Evolutionary conservation across 805 yeast genomes (phyloP), one percentile per base, ranked within the genome.

Genomic region (Kluyveromyces starmeri): DNA sequence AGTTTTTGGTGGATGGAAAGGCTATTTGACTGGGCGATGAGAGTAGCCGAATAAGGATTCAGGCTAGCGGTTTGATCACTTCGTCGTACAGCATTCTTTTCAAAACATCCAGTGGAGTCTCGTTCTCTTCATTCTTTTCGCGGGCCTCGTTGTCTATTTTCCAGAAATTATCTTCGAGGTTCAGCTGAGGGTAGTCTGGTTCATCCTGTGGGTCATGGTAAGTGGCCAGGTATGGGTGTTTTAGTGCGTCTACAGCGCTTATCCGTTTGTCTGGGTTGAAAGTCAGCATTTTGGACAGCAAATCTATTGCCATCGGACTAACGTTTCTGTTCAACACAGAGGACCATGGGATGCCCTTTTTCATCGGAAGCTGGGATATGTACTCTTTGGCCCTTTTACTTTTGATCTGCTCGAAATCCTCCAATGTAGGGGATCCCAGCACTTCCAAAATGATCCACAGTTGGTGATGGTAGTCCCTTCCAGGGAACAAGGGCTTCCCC

Each of bases 11-110:
- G n/a, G n/a, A n/a, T n/a, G n/a, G n/a, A n/a, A n/a, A n/a, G n/a
- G n/a, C n/a, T n/a, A n/a, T n/a, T n/a, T n/a, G n/a, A n/a, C n/a
- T n/a, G n/a, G n/a, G n/a, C n/a, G n/a, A n/a, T n/a, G n/a, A n/a
- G n/a, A n/a, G n/a, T n/a, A n/a, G n/a, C n/a, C n/a, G n/a, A n/a
- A n/a, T n/a, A n/a, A n/a, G n/a, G n/a, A n/a, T 12, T 31, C 35
- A 43, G 34, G 47, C 52, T 15, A 63, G 44, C 0, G 67, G 65
- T 23, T 54, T 64, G 79, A 80, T 78, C 32, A 88, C 81, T 62
- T 88, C 96, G 34, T 81, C 83, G 46, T 74, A 83, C 37, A 88
- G 65, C 71, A 85, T 64, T 44, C 68, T 67, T 58, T 85, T 85
- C 56, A 89, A 67, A 44, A 81, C 81, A 20, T 73, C 78, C 44